phyloP scores from a whole-genome alignment of 2,329 filamentous ascomycete species.

The Penicillium sp. region DNA sequence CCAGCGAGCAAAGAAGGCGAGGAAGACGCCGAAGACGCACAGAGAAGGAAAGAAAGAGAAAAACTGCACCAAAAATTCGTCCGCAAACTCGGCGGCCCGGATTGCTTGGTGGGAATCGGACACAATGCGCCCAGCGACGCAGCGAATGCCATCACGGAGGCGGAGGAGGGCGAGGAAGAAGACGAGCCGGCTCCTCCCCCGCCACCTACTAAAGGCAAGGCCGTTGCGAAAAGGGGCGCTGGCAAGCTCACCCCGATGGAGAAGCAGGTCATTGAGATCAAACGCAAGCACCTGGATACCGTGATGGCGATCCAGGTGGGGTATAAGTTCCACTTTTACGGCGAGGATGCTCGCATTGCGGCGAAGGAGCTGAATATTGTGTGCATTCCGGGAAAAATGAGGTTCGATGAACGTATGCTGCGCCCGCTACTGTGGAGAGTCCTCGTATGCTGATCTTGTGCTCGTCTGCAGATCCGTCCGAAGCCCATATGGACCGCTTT shows the following conservation, averaged over 20 bases:
- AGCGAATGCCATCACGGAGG: conserved; percentile 54
- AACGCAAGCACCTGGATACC: conserved; percentile 84
- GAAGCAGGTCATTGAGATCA: conserved; percentile 88
- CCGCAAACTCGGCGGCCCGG: conserved; percentile 81
- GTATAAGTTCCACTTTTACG: conserved; percentile 97
- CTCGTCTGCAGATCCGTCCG: conserved; percentile 64
- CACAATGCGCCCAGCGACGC: conserved; percentile 56
- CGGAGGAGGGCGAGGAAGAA: conserved; percentile 57
- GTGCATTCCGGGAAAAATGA: conserved; percentile 91
- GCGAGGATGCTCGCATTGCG: conserved; percentile 85
- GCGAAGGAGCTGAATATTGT: conserved; percentile 91
- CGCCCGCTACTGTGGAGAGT: background rate
- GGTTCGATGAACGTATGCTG: conserved; percentile 79
- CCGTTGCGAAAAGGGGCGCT: conserved; percentile 64
- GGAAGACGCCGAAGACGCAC: conserved; percentile 48
- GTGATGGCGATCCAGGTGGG: conserved; percentile 90
- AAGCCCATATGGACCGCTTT: conserved; percentile 87
- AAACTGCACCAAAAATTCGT: conserved; percentile 81
- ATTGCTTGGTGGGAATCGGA: conserved; percentile 69
- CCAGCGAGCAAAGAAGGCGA: conserved; percentile 38
- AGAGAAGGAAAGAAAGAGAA: conserved; percentile 59
- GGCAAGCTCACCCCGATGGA: conserved; percentile 94
- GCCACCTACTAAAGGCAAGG: conserved; percentile 46
- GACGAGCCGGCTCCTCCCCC: conserved; percentile 49
- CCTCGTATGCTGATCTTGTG: conserved; percentile 16